These are phyloP conservation scores for Calophaca sinica DNA, from an alignment of 306 rosid genomes.

Conservation along the genomic window DNA sequence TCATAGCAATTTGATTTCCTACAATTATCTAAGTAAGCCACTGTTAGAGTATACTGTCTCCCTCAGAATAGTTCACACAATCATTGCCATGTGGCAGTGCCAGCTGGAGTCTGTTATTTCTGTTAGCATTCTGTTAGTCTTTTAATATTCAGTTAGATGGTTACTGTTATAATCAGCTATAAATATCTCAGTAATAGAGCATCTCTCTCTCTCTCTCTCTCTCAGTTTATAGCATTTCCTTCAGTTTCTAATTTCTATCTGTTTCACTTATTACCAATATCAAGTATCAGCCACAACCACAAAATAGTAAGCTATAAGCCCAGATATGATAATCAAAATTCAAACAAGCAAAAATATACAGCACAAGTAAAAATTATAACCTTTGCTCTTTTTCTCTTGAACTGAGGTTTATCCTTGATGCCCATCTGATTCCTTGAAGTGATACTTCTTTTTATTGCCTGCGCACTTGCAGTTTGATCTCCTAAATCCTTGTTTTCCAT, in stretches of 20 bases:
- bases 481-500: slow-evolving; percentile 47
- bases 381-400: slow-evolving; percentile 88
- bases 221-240: background rate
- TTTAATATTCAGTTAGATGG: too few species aligned
- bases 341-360: slow-evolving; percentile 5
- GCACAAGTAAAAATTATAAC: slow-evolving; percentile 41
- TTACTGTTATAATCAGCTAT: background rate
- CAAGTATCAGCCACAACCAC: background rate
- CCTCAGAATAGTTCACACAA: too few species aligned
- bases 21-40: too few species aligned
- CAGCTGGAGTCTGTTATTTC: too few species aligned
- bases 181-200: too few species aligned
- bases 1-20: too few species aligned
- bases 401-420: slow-evolving; percentile 70
- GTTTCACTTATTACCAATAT: background rate
- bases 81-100: too few species aligned
- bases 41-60: too few species aligned
- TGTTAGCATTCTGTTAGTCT: too few species aligned
- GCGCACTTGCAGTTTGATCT: slow-evolving; percentile 48
- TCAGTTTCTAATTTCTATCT: slow-evolving; percentile 1
- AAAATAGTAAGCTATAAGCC: slow-evolving; percentile 30
- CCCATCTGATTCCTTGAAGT: slow-evolving; percentile 45
- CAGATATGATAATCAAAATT: slow-evolving; percentile 2
- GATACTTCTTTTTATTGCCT: slow-evolving; percentile 40
- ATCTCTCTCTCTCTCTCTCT: too few species aligned